Conservation (phyloP, 495 filamentous ascomycete species). For the Barbatosphaeria neglecta region DNA sequence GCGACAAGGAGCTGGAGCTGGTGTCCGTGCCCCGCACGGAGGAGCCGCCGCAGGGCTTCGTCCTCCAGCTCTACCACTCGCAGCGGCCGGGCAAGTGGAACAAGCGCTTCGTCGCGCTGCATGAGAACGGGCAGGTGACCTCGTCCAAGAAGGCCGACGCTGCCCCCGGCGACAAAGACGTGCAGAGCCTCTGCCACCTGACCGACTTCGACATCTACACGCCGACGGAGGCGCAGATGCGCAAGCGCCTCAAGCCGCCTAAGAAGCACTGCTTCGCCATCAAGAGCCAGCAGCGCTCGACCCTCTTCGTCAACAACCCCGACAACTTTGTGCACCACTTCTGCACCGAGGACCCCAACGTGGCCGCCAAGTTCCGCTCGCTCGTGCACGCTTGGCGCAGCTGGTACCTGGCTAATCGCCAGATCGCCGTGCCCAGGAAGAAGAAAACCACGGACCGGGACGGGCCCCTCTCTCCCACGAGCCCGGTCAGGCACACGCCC, state of each 20-base stretch:
- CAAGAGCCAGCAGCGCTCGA: slow-evolving; percentile 86
- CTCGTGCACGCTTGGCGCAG: slow-evolving; percentile 72
- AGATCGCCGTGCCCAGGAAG: slow-evolving; percentile 7
- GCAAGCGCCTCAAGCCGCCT: slow-evolving; percentile 56
- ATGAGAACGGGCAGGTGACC: slow-evolving; percentile 61
- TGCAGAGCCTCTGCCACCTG: slow-evolving; percentile 64
- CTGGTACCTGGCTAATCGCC: slow-evolving; percentile 66
- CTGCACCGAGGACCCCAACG: slow-evolving; percentile 55
- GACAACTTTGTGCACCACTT: slow-evolving; percentile 90
- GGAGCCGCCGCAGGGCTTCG: slow-evolving; percentile 42
- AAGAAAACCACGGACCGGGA: slow-evolving; percentile 6
- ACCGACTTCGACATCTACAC: slow-evolving; percentile 91
- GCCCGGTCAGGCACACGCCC: slow-evolving; percentile 6
- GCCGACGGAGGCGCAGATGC: slow-evolving; percentile 50
- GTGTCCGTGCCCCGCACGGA: slow-evolving; percentile 42
- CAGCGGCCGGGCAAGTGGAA: slow-evolving; percentile 74
- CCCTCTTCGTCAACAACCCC: slow-evolving; percentile 68
- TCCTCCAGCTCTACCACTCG: slow-evolving; percentile 67
- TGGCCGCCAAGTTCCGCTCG: slow-evolving; percentile 56
- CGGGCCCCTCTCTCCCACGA: slow-evolving; percentile 16
- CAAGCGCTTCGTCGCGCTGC: slow-evolving; percentile 69
- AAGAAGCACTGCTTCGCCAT: slow-evolving; percentile 77
- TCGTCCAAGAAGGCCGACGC: slow-evolving; percentile 55
- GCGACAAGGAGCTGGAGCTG: slow-evolving; percentile 31
- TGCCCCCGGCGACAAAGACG: slow-evolving; percentile 46